Conservation (phyloP, 1,284 basidiomycete genomes). For the Sporisorium reilianum region DNA sequence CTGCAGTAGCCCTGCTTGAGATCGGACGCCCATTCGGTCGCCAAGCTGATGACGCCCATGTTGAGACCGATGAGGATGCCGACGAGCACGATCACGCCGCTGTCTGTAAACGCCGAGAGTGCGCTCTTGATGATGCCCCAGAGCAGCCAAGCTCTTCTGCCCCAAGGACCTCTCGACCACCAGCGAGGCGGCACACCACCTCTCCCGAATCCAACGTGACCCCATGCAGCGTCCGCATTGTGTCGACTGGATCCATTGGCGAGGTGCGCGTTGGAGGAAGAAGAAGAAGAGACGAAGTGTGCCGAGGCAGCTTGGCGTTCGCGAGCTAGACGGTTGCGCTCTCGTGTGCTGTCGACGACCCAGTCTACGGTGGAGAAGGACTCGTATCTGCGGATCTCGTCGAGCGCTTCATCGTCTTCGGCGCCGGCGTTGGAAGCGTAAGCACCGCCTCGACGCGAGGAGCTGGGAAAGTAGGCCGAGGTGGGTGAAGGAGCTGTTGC, state of each 20-base stretch:
- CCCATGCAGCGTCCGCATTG: conserved; percentile 43
- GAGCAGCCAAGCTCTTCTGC: conserved; percentile 50
- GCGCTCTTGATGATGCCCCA: conserved; percentile 55
- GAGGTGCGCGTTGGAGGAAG: conserved; percentile 49
- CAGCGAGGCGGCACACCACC: conserved; percentile 49
- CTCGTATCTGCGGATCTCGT: conserved; percentile 63
- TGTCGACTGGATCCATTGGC: conserved; percentile 41
- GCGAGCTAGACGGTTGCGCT: conserved; percentile 62
- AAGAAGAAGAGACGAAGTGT: conserved; percentile 37
- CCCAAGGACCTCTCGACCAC: conserved; percentile 47
- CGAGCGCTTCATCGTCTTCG: conserved; percentile 61
- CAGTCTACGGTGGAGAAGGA: conserved; percentile 66
- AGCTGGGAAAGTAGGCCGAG: conserved; percentile 24
- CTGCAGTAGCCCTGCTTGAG: conserved; percentile 96
- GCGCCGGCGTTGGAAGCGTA: conserved; percentile 20
- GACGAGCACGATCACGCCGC: conserved; percentile 64
- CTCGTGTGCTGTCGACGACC: conserved; percentile 66
- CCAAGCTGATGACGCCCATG: conserved; percentile 92
- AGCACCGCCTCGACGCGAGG: conserved; percentile 21
- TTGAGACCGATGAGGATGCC: conserved; percentile 92
- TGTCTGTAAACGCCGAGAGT: conserved; percentile 58
- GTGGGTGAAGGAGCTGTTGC: conserved; percentile 29
- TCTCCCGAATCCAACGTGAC: conserved; percentile 32
- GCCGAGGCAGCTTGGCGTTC: conserved; percentile 48
- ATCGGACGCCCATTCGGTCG: conserved; percentile 98